Conservation (phyloP, 768 basidiomycete species). For the Tylopilus rubrobrunneus region DNA sequence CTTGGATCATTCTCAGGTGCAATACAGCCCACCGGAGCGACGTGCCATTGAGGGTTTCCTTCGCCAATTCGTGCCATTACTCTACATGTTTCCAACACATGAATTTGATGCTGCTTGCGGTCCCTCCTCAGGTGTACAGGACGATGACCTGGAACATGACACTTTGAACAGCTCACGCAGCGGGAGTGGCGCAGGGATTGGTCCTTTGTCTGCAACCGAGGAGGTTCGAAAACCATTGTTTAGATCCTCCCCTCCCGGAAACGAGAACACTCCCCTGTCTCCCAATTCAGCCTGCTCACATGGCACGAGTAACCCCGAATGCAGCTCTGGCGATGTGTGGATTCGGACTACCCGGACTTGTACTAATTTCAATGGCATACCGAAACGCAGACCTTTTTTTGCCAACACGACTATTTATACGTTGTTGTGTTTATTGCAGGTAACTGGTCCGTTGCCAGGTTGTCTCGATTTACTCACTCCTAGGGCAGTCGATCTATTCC, state of each 20-base stretch:
- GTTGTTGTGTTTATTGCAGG: slow-evolving; percentile 85
- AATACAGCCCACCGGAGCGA: slow-evolving; percentile 74
- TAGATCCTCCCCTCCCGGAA: slow-evolving; percentile 53
- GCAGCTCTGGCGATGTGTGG: slow-evolving; percentile 49
- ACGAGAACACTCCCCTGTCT: slow-evolving; percentile 32
- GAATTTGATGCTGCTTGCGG: slow-evolving; percentile 66
- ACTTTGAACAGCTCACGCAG: slow-evolving; percentile 13
- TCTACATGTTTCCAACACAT: slow-evolving; percentile 66
- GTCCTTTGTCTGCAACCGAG: slow-evolving; percentile 51
- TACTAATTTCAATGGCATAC: slow-evolving; percentile 24
- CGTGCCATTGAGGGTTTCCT: slow-evolving; percentile 83
- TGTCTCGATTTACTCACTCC: slow-evolving; percentile 5
- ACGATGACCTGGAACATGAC: slow-evolving; percentile 32
- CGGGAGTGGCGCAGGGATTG: slow-evolving; percentile 46
- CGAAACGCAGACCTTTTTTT: slow-evolving; percentile 66
- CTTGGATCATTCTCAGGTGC: slow-evolving; percentile 79
- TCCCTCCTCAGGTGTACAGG: slow-evolving; percentile 47
- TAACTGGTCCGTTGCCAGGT: slow-evolving; percentile 20
- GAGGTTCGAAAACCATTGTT: slow-evolving; percentile 80
- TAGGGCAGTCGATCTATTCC: slow-evolving; percentile 75
- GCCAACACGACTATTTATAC: slow-evolving; percentile 93
- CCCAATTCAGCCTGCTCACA: slow-evolving; percentile 11
- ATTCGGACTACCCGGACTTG: slow-evolving; percentile 39
- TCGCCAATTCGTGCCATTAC: slow-evolving; percentile 74
- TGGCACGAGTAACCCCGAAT: slow-evolving; percentile 1